Evolutionary conservation across 768 basidiomycete genomes (phyloP).

Genomic region (Trametes coccinea): DNA sequence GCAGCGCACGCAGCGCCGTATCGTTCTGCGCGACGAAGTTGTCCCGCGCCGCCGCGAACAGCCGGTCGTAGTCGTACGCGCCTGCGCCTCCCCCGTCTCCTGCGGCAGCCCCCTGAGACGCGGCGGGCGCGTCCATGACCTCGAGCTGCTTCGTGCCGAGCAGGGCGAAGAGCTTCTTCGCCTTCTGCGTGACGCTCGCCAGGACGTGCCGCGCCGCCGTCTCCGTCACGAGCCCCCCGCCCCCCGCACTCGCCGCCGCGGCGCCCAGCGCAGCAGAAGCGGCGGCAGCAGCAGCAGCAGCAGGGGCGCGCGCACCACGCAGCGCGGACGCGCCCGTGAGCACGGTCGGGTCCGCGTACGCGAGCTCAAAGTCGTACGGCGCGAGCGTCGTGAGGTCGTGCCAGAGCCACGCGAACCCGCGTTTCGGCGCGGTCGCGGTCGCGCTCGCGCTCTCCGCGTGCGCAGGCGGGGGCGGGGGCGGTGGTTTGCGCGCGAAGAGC

Average conservation of each 20-base stretch:
- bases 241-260: conserved; percentile 30
- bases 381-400: conserved; percentile 88
- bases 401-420: conserved; percentile 78
- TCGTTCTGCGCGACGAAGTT: conserved; percentile 90
- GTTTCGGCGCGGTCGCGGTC: conserved; percentile 22
- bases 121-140: conserved; percentile 46
- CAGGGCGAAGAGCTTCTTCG: conserved; percentile 76
- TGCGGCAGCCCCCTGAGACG: conserved; percentile 20
- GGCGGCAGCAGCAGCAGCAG: conserved; percentile 17
- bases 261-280: conserved; percentile 35
- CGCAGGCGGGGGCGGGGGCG: conserved; percentile 31
- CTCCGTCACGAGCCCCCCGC: conserved; percentile 58
- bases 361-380: conserved; percentile 79
- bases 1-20: conserved; percentile 73
- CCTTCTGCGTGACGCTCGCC: conserved; percentile 83
- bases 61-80: conserved; percentile 61
- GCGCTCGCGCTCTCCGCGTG: conserved; percentile 15
- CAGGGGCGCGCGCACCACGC: conserved; percentile 19
- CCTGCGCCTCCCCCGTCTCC: conserved; percentile 38
- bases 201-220: conserved; percentile 79
- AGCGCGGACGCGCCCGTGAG: conserved; percentile 49
- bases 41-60: conserved; percentile 76
- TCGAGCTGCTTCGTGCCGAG: conserved; percentile 71
- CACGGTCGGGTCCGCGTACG: conserved; percentile 63
- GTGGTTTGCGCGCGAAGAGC: conserved; percentile 38